Base-by-base conservation (phyloP, 1,284 basidiomycete species). In the Pyrrhoderma lamaoense region DNA sequence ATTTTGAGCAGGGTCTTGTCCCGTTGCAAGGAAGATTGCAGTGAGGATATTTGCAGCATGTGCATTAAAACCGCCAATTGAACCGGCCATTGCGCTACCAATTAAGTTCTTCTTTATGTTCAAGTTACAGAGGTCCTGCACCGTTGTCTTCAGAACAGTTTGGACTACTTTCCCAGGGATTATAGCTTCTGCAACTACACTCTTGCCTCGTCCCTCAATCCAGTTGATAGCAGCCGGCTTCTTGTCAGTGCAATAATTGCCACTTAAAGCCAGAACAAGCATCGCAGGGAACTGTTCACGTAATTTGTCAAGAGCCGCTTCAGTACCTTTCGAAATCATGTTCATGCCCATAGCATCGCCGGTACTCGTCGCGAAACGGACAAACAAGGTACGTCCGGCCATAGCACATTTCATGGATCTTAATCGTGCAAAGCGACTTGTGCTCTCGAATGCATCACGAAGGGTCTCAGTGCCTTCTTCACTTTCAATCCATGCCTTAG, bases 311-410 rank as follows among this genome's bases (percentile, higher is more conserved):
- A 99, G 78, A 18, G 93, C 92, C 69, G 91, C 91, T 71, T 99
- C 96, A 8, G 90, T 93, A 5, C 93, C 93, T 70, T 95, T 95
- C 22, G 85, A 89, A 64, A 93, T 92, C 95, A 99, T 99, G 75
- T 99, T 99, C 96, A 99, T 99, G 31, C 95, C 95, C 95, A 99
- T 99, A 25, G 95, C 96, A 64, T 99, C 96, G 51, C 96, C 96
- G 0, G 96, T 99, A 48, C 77, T 85, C 53, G 93, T 98, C 44
- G 89, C 89, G 64, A 99, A 98, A 45, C 96, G 81, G n/a, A 98
- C 85, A 66, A 87, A 99, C 37, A 99, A 73, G 36, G 93, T 97
- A 38, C 93, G 77, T 19, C 93, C 93, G 1, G 93, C 93, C 64
- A 95, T 72, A 0, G 85, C 87, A 45, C 82, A 84, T 75, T 94